Percentiles rank a stretch among this genome's conserved stretches.
Conservation (phyloP, 345 rosid species). For the Isatis tinctoria region DNA sequence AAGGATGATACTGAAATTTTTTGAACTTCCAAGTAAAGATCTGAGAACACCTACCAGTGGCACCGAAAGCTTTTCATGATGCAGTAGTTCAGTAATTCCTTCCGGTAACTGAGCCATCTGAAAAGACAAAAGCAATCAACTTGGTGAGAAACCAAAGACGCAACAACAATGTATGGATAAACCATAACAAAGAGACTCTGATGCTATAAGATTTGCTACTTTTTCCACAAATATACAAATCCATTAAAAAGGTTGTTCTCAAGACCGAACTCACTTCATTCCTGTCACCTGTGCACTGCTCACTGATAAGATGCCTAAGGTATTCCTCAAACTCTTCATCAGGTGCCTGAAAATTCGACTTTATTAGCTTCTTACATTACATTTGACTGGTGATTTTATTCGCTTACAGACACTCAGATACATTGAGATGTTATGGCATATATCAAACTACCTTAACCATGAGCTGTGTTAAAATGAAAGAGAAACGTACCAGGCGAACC, state of each 20-base stretch:
- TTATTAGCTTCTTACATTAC: neutral
- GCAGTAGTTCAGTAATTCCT: slow-evolving; percentile 87
- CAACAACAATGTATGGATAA: neutral
- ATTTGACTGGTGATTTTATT: neutral
- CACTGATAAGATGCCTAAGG: slow-evolving; percentile 70
- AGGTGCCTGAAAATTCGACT: slow-evolving; percentile 61
- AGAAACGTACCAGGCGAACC: slow-evolving; percentile 74
- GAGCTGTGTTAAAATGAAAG: neutral
- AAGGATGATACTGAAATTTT: neutral
- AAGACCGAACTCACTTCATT: slow-evolving; percentile 64
- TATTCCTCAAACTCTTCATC: slow-evolving; percentile 99
- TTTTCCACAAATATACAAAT: neutral
- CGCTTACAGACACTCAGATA: neutral
- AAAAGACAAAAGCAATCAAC: slow-evolving; percentile 21
- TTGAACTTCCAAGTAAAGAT: neutral
- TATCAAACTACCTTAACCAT: neutral
- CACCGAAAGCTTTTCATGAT: slow-evolving; percentile 75
- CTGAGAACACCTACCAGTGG: slow-evolving; percentile 66
- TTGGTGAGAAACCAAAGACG: slow-evolving; percentile 21
- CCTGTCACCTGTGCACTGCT: slow-evolving; percentile 79
- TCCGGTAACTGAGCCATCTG: slow-evolving; percentile 99
- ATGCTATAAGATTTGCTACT: neutral
- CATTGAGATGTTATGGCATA: neutral
- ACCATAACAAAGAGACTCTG: neutral
- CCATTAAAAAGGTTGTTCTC: neutral